Percentiles rank a stretch among this genome's conserved stretches.
Evolutionary conservation across 768 basidiomycete genomes (phyloP).

Genomic region (Cytidiella melzeri): DNA sequence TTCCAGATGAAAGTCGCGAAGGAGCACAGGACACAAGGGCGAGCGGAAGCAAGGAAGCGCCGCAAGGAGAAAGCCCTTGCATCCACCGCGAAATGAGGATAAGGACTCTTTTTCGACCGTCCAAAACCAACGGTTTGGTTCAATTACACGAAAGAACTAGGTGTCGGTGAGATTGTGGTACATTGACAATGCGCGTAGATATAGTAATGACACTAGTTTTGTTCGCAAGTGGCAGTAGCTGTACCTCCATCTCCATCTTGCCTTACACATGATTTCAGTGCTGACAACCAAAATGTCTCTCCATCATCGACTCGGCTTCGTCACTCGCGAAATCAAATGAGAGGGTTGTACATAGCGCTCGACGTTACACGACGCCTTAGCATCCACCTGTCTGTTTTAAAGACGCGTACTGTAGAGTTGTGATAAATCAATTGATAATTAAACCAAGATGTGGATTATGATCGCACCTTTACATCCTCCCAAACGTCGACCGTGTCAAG

Average conservation of each 20-base stretch:
- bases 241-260: not conserved
- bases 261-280: not conserved
- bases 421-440: too few species aligned
- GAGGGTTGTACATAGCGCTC: too few species aligned
- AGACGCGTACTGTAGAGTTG: too few species aligned
- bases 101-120: not conserved
- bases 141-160: not conserved
- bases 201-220: not conserved
- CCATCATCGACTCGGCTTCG: not conserved
- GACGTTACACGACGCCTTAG: too few species aligned
- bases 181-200: not conserved
- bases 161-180: not conserved
- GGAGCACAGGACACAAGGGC: constrained; percentile 45
- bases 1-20: constrained; percentile 61
- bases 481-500: not conserved
- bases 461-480: too few species aligned
- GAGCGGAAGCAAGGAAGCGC: constrained; percentile 40
- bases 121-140: not conserved
- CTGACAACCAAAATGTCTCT: not conserved
- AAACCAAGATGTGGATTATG: too few species aligned
- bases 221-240: too few species aligned
- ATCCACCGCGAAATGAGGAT: not conserved
- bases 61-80: constrained; percentile 1
- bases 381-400: too few species aligned
- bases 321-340: too few species aligned